Base-by-base conservation (phyloP, 164 flowering plant genomes). In the Santalum album region DNA sequence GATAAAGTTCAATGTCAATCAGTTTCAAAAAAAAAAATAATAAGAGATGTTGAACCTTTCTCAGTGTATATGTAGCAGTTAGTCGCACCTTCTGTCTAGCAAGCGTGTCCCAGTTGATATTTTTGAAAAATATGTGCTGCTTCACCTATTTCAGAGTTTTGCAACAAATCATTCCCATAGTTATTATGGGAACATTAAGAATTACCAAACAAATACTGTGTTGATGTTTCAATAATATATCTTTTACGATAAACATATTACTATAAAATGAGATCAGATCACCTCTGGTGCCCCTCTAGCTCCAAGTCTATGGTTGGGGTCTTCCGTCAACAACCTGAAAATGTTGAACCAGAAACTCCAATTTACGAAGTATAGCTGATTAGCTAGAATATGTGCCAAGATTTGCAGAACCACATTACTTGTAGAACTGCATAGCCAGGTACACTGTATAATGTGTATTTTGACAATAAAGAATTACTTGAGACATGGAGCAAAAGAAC, bases 61-160 rank as follows among this genome's bases (percentile, higher is more conserved):
- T n/a, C n/a, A 1, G 36, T 6, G 36, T 32, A 36, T 6, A 36
- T n/a, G 34, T 14, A 25, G 14, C 3, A 18, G 34, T 29, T 11
- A 25, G n/a, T 40, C 32, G 45, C 36, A 94, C 99, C 97, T 94
- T 94, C 71, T 90, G 99, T 68, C 99, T 77, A 18, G 96, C 96
- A 59, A 90, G 86, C 24, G 99, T 94, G 60, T 90, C 95, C 99
- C 99, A 94, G 67, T 90, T 94, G 61, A 90, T 87, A 65, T 90
- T 84, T 68, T 86, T 81, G 73, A 94, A 94, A 74, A 90, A 94
- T 7, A 63, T 65, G 71, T 94, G 99, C 59, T 81, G 82, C 74
- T 94, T 94, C 70, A 94, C 99, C 99, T 94, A 81, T 29, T 68
- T 54, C 26, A 58, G 25, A 45, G 53, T 29, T 29, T 29, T 29